These are phyloP conservation scores for Boletus bicolor DNA, from an alignment of 768 basidiomycete genomes.

Conservation along the genomic window DNA sequence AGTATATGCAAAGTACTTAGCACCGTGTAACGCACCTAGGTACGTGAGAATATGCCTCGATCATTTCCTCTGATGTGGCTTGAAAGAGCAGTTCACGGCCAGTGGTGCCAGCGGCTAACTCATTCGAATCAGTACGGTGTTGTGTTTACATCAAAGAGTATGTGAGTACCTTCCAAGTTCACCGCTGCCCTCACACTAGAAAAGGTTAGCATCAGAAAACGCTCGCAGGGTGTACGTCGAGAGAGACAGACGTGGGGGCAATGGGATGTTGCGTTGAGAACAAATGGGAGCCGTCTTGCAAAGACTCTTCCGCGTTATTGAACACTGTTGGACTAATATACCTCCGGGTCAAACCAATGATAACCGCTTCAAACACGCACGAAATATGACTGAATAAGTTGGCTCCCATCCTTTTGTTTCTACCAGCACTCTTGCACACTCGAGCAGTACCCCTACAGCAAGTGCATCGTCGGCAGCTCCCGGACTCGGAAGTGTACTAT, in stretches of 20 bases:
- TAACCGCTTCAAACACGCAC: constrained; percentile 42
- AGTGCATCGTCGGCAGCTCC: constrained; percentile 89
- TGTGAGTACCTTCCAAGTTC: constrained; percentile 75
- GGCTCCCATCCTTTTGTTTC: constrained; percentile 69
- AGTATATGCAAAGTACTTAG: background rate
- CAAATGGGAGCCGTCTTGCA: constrained; percentile 93
- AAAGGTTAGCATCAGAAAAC: background rate
- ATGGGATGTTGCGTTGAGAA: constrained; percentile 87
- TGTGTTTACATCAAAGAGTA: background rate
- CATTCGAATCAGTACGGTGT: constrained; percentile 3
- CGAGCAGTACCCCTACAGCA: constrained; percentile 88
- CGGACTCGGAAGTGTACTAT: constrained; percentile 85
- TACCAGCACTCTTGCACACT: constrained; percentile 73
- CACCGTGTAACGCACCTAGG: constrained; percentile 51
- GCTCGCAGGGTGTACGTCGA: background rate
- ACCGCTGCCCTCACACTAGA: constrained; percentile 76
- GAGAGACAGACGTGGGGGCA: constrained; percentile 56
- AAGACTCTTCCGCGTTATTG: constrained; percentile 91
- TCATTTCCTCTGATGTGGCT: constrained; percentile 94
- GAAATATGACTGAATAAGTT: constrained; percentile 73
- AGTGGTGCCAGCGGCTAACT: constrained; percentile 74
- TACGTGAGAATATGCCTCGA: constrained; percentile 81
- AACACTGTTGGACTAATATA: constrained; percentile 55
- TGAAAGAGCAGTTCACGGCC: constrained; percentile 93
- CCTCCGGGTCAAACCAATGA: background rate